These are phyloP conservation scores for Salicornia ramosissima DNA, from an alignment of 148 eudicot species.

Conservation along the genomic window DNA sequence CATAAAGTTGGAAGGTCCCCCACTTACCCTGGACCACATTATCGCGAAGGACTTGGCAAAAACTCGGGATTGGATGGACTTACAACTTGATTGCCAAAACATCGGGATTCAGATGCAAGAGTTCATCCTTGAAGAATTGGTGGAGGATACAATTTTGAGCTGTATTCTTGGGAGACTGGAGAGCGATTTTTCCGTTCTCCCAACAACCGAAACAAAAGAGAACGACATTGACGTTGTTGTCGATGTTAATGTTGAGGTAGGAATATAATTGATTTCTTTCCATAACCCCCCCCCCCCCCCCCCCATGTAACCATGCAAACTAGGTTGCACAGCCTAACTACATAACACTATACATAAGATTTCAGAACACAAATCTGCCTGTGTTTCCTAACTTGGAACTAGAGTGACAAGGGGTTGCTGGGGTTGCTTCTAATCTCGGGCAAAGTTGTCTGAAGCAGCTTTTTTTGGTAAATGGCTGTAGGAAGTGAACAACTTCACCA, in stretches of 20 bases:
- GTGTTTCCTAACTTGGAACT: slow-evolving; percentile 4
- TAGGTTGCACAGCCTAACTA: slow-evolving; percentile 12
- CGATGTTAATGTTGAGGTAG: slow-evolving; percentile 9
- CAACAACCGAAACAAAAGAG: slow-evolving; percentile 9
- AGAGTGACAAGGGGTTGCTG: background rate
- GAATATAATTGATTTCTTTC: background rate
- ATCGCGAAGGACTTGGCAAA: slow-evolving; percentile 46
- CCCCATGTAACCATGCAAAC: background rate
- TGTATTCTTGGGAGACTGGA: slow-evolving; percentile 14
- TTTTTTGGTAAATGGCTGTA: slow-evolving; percentile 13
- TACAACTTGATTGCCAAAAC: slow-evolving; percentile 38
- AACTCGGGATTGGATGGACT: slow-evolving; percentile 51
- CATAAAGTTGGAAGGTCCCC: slow-evolving; percentile 34
- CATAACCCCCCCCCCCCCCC: too few relatives aligned
- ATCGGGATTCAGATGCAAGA: slow-evolving; percentile 53
- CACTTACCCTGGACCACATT: slow-evolving; percentile 53
- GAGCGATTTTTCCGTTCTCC: background rate
- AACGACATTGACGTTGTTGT: background rate
- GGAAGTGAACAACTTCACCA: slow-evolving; percentile 17
- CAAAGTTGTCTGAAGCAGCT: slow-evolving; percentile 16
- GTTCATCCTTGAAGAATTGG: slow-evolving; percentile 52
- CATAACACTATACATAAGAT: background rate
- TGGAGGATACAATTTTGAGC: slow-evolving; percentile 45
- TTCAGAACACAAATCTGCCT: background rate
- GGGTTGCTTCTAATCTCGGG: slow-evolving; percentile 11